A percentile compares a stretch with the other conserved stretches of the same genome.
phyloP scores from a whole-genome alignment of 2,329 filamentous ascomycete species.

The Venturia effusa region DNA sequence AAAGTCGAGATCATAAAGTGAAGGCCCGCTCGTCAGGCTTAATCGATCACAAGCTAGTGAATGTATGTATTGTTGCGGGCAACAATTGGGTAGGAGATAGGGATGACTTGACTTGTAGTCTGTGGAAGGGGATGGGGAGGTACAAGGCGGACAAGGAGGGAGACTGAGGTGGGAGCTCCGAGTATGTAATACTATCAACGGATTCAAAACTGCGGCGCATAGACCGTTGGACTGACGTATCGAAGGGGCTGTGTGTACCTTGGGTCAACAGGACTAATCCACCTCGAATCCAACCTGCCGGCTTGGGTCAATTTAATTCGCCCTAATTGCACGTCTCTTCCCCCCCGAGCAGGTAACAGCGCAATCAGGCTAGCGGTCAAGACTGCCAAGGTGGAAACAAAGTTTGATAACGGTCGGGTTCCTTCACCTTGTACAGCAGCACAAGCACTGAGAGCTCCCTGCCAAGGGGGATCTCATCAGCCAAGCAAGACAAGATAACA shows the following conservation, averaged over 20 bases:
- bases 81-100: neutral
- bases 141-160: neutral
- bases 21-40: neutral
- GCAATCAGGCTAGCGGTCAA: neutral
- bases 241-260: neutral
- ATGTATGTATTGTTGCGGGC: neutral
- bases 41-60: neutral
- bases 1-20: neutral
- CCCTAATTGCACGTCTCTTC: neutral
- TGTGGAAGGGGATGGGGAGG: neutral
- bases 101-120: neutral
- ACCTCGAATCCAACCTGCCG: neutral
- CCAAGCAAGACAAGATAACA: conserved; percentile 4
- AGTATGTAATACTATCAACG: too few relatives aligned
- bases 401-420: neutral
- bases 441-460: neutral
- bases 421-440: neutral
- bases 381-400: neutral
- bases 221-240: neutral
- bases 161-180: neutral
- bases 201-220: neutral
- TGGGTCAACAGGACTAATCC: neutral
- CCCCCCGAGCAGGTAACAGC: neutral
- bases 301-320: neutral
- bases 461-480: neutral